Conservation (phyloP, 371 early-diverging fungal species). For the Basidiobolus meristosporus region DNA sequence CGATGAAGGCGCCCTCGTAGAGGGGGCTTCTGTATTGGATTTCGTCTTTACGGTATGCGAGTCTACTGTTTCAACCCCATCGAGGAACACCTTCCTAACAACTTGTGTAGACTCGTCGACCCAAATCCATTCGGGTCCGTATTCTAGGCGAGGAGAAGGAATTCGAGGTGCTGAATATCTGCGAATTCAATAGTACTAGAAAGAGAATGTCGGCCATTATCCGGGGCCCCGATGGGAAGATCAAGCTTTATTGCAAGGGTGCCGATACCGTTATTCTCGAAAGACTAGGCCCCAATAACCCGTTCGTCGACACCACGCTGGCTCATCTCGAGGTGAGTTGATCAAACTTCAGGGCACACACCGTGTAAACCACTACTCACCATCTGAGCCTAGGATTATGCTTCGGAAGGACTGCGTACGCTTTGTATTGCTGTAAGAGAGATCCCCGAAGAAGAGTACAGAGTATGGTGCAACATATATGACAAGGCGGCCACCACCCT, state of each 20-base stretch:
- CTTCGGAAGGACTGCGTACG: conserved; percentile 81
- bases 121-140: conserved; percentile 61
- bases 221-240: conserved; percentile 75
- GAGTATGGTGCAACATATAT: conserved; percentile 61
- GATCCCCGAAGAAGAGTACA: conserved; percentile 74
- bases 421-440: conserved; percentile 87
- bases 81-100: conserved; percentile 2
- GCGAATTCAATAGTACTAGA: conserved; percentile 93
- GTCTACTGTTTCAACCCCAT: not conserved
- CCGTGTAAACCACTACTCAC: not conserved
- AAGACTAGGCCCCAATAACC: conserved; percentile 45
- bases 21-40: conserved; percentile 45
- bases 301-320: conserved; percentile 57
- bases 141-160: conserved; percentile 41
- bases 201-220: conserved; percentile 93
- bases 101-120: conserved; percentile 47
- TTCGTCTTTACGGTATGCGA: conserved; percentile 25
- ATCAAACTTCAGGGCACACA: not conserved
- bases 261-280: conserved; percentile 97
- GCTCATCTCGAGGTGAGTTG: conserved; percentile 42
- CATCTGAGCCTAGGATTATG: conserved; percentile 36
- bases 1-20: conserved; percentile 79
- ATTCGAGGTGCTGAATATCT: conserved; percentile 80
- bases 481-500: conserved; percentile 78
- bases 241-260: conserved; percentile 93